Conservation (phyloP, 2,329 filamentous ascomycete genomes). For the Colletotrichum kahawae region DNA sequence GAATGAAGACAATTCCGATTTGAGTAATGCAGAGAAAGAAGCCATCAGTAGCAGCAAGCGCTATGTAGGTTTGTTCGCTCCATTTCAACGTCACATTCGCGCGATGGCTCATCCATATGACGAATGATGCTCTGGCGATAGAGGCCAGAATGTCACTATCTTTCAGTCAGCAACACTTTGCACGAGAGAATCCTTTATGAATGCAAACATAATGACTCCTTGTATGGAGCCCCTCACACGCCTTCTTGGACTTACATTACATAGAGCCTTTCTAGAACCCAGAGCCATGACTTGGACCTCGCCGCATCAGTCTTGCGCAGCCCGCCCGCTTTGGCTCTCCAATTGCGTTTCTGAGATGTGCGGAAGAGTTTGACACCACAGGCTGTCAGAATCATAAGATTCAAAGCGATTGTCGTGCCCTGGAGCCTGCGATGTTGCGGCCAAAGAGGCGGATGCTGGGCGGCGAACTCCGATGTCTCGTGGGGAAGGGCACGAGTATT, state of each 20-base stretch:
- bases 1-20: not conserved
- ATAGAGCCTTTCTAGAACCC: not conserved
- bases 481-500: not conserved
- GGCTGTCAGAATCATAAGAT: not conserved
- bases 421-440: not conserved
- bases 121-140: not conserved
- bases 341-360: not conserved
- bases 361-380: not conserved
- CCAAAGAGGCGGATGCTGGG: not conserved
- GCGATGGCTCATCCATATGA: not conserved
- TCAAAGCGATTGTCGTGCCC: not conserved
- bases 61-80: not conserved
- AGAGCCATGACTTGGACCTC: not conserved
- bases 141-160: not conserved
- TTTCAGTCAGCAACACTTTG: not conserved
- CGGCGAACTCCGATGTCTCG: not conserved
- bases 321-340: not conserved
- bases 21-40: not conserved
- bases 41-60: not conserved
- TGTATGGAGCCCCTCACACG: no score
- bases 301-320: not conserved
- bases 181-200: no score
- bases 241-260: not conserved
- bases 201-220: not conserved
- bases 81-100: no score